A percentile compares a stretch with the other conserved stretches of the same genome.
phyloP scores from a whole-genome alignment of 331 rosid genomes.

The Phaseolus coccineus region DNA sequence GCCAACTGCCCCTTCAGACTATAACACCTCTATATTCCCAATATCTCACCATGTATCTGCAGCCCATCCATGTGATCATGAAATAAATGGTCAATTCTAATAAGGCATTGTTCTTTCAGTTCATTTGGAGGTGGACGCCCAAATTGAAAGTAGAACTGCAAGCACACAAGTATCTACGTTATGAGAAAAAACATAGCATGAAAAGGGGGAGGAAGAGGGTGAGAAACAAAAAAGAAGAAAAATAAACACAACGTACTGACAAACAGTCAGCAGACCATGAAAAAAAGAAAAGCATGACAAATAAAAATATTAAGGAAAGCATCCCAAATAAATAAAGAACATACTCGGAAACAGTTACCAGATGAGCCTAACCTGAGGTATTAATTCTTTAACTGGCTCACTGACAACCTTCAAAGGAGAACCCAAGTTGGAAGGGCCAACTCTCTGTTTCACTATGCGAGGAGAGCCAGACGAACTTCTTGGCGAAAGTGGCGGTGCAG shows the following conservation, averaged over 20 bases:
- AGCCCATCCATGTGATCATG: constrained; percentile 79
- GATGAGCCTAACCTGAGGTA: constrained; percentile 86
- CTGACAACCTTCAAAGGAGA: constrained; percentile 94
- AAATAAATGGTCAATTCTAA: constrained; percentile 72
- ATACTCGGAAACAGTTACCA: background rate
- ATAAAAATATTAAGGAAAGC: constrained; percentile 26
- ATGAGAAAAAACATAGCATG: constrained; percentile 31
- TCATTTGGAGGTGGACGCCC: constrained; percentile 92
- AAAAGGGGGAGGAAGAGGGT: background rate
- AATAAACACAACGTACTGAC: background rate
- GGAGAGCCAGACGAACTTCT: constrained; percentile 98
- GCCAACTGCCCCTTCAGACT: constrained; percentile 36
- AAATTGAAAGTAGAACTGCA: constrained; percentile 94
- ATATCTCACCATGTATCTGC: constrained; percentile 84
- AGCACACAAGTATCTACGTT: constrained; percentile 39
- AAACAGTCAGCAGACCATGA: constrained; percentile 24
- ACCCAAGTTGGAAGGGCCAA: constrained; percentile 89
- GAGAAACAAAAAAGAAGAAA: background rate
- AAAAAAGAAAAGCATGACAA: constrained; percentile 41
- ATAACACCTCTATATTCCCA: constrained; percentile 36
- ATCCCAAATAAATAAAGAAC: constrained; percentile 18
- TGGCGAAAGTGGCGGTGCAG: constrained; percentile 99
- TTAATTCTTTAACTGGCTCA: constrained; percentile 92
- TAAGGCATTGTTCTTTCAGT: constrained; percentile 77
- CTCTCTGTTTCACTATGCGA: constrained; percentile 88